Base-by-base conservation (phyloP, 345 rosid species). In the Psidium guajava region DNA sequence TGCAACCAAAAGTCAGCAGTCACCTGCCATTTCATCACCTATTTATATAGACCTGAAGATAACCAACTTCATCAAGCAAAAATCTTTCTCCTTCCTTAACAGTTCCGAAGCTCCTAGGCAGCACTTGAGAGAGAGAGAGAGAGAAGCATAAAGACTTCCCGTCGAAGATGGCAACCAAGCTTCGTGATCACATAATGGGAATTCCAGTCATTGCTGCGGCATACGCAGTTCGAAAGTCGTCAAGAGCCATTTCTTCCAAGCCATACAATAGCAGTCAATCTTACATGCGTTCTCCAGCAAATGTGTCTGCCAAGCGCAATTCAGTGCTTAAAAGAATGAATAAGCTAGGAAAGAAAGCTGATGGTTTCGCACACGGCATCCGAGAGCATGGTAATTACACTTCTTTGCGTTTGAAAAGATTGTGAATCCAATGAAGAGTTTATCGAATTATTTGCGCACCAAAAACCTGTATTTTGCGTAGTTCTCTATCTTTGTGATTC, bases 311-410 rank as follows among this genome's bases (percentile, higher is more conserved):
- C 47, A 50, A 40, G 83, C 58, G n/a, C 24, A 58, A 86, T 50
- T 83, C 87, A 15, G 85, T 84, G 69, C 69, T 89, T 36, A 54
- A 73, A 16, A 85, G 77, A 56, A 89, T 83, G 49, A 87, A 84
- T 59, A 85, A 81, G 82, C 22, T 85, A n/a, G 86, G 89, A 11
- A 87, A 84, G 82, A 87, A 84, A 61, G 89, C 89, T 5, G 87
- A 89, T 82, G 74, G 69, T 20, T 87, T 89, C 28, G 86, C 89
- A 6, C 51, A 56, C 5, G 21, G 89, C 47, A 36, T 85, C 49
- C 51, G 86, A 25, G 88, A 87, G 69, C 88, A 87, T 27, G 86
- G 88, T 84, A 69, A 84, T 57, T 54, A 82, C 83, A 32, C 77
- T 69, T 22, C 21, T 64, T 18, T 21, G 12, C 20, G 24, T 69